phyloP scores from a whole-genome alignment of 495 filamentous ascomycete species.

The Chaetomium cochliodes region DNA sequence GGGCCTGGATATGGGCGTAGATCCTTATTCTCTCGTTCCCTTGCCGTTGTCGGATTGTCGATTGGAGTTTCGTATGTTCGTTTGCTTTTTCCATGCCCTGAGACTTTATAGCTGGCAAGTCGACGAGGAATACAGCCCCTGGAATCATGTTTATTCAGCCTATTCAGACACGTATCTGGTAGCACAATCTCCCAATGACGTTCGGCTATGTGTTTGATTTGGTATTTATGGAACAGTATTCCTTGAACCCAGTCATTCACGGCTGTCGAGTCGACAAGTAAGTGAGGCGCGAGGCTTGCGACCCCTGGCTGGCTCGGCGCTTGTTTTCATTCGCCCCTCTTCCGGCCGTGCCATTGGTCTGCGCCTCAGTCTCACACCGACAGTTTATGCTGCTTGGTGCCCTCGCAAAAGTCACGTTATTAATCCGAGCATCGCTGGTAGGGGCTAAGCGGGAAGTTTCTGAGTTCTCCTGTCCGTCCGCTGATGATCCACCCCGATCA shows the following conservation, averaged over 20 bases:
- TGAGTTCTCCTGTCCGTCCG: background rate
- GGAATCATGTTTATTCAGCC: background rate
- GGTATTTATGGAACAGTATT: background rate
- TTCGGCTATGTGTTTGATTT: background rate
- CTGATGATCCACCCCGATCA: background rate
- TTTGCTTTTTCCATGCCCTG: too few relatives aligned
- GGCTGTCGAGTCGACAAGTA: background rate
- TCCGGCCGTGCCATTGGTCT: background rate
- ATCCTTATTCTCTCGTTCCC: too few relatives aligned
- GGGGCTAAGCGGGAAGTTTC: too few relatives aligned
- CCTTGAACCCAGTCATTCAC: background rate
- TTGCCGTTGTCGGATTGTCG: too few relatives aligned
- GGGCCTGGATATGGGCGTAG: too few relatives aligned
- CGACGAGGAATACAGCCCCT: background rate
- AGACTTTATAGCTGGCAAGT: too few relatives aligned
- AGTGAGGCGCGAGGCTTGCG: background rate
- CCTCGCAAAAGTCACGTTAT: slow-evolving; percentile 3
- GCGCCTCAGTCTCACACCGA: background rate
- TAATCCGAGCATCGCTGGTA: background rate
- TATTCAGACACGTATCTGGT: background rate
- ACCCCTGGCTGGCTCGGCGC: background rate
- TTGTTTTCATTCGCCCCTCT: background rate
- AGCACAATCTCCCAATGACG: background rate
- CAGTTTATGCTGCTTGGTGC: background rate
- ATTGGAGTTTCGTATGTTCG: too few relatives aligned